phyloP scores from a whole-genome alignment of 1,284 basidiomycete genomes.

The Microbotryum violaceum region DNA sequence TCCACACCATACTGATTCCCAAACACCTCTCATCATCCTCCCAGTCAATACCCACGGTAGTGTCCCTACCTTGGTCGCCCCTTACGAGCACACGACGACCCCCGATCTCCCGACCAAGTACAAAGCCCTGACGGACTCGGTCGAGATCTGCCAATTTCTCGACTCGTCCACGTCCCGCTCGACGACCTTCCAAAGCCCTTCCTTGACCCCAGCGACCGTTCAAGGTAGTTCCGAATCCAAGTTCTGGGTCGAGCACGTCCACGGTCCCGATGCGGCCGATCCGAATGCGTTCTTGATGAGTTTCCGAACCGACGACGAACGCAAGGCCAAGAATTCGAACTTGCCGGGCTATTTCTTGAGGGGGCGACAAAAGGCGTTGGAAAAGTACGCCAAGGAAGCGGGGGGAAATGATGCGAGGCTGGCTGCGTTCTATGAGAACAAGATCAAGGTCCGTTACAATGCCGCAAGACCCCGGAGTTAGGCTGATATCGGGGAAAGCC shows the following conservation, averaged over 20 bases:
- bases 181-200: conserved; percentile 18
- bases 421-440: conserved; percentile 28
- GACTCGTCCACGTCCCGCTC: conserved; percentile 22
- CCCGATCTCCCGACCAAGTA: conserved; percentile 32
- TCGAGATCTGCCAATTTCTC: conserved; percentile 29
- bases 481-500: too few species aligned
- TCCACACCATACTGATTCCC: background rate
- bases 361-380: conserved; percentile 31
- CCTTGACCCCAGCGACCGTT: conserved; percentile 32
- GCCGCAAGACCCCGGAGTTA: background rate
- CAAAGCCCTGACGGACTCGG: conserved; percentile 22
- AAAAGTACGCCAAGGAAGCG: conserved; percentile 26
- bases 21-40: background rate
- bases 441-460: conserved; percentile 19
- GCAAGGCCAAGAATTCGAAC: conserved; percentile 20
- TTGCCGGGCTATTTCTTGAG: conserved; percentile 30
- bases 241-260: conserved; percentile 27
- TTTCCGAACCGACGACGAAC: conserved; percentile 27
- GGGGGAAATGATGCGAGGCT: conserved; percentile 15
- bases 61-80: conserved; percentile 31
- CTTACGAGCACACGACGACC: conserved; percentile 30
- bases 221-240: conserved; percentile 19
- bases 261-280: conserved; percentile 25
- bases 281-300: conserved; percentile 31
- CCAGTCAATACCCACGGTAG: background rate